Percentiles rank a stretch among this genome's conserved stretches.
phyloP scores from a whole-genome alignment of 257 asterid species.

The Echium plantagineum region DNA sequence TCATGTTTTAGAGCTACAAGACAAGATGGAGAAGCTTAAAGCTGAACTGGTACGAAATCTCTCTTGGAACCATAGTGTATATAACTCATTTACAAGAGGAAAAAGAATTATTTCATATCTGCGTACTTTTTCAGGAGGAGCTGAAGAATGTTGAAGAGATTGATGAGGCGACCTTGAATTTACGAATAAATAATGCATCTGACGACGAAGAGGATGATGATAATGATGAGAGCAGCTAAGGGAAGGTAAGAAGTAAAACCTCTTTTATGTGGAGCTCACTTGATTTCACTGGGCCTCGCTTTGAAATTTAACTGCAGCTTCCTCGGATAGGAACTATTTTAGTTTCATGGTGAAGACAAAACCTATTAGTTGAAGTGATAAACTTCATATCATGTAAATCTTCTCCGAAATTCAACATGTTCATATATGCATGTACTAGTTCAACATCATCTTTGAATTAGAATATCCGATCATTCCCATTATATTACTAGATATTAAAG shows the following conservation, averaged over 20 bases:
- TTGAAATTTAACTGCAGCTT: not conserved
- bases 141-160: slow-evolving; percentile 29
- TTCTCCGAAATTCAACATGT: not conserved
- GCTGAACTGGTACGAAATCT: slow-evolving; percentile 42
- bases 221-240: not conserved
- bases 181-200: slow-evolving; percentile 23
- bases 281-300: not conserved
- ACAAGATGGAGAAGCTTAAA: slow-evolving; percentile 48
- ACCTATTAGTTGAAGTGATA: not conserved
- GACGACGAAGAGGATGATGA: slow-evolving; percentile 23
- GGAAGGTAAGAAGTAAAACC: not conserved
- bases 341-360: not conserved
- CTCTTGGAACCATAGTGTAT: not conserved
- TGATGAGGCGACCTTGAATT: slow-evolving; percentile 23
- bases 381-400: too few relatives aligned
- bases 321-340: not conserved
- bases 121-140: slow-evolving; percentile 40
- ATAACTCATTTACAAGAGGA: not conserved
- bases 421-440: not conserved
- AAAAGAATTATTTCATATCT: not conserved
- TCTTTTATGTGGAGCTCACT: not conserved
- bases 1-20: slow-evolving; percentile 58
- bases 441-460: too few relatives aligned
- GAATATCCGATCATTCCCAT: too few relatives aligned
- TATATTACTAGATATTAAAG: too few relatives aligned